Evolutionary conservation across 1,284 basidiomycete species (phyloP).

Genomic region (Bjerkandera adusta): DNA sequence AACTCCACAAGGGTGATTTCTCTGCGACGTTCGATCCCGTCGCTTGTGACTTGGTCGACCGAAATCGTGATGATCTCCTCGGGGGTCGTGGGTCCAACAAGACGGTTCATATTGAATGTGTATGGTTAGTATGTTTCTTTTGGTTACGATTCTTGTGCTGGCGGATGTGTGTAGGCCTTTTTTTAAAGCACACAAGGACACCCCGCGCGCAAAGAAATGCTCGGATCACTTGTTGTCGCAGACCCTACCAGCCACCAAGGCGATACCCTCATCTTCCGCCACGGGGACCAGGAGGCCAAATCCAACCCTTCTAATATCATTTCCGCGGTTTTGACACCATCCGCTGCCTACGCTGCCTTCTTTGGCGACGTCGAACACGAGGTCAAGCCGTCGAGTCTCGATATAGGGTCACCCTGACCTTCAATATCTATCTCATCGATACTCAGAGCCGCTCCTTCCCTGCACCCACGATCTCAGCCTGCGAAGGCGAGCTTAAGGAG

Average conservation of each 20-base stretch:
- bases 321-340: neutral
- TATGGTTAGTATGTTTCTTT: slow-evolving; percentile 20
- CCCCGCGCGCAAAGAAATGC: slow-evolving; percentile 36
- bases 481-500: neutral
- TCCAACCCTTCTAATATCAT: slow-evolving; percentile 22
- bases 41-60: slow-evolving; percentile 22
- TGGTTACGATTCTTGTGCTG: neutral
- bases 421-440: slow-evolving; percentile 30
- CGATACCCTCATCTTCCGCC: slow-evolving; percentile 32
- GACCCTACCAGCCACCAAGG: slow-evolving; percentile 37
- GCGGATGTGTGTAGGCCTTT: slow-evolving; percentile 25
- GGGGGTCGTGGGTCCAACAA: slow-evolving; percentile 16
- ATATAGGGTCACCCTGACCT: slow-evolving; percentile 39
- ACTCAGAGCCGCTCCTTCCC: neutral
- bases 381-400: slow-evolving; percentile 36
- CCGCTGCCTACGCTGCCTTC: slow-evolving; percentile 33
- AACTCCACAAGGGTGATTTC: slow-evolving; percentile 25
- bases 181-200: slow-evolving; percentile 43
- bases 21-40: slow-evolving; percentile 28
- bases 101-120: slow-evolving; percentile 30
- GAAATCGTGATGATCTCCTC: slow-evolving; percentile 23
- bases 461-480: neutral
- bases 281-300: slow-evolving; percentile 27
- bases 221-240: slow-evolving; percentile 40
- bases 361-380: slow-evolving; percentile 42